phyloP scores from a whole-genome alignment of 805 yeast genomes.

The Saturnispora hagleri region DNA sequence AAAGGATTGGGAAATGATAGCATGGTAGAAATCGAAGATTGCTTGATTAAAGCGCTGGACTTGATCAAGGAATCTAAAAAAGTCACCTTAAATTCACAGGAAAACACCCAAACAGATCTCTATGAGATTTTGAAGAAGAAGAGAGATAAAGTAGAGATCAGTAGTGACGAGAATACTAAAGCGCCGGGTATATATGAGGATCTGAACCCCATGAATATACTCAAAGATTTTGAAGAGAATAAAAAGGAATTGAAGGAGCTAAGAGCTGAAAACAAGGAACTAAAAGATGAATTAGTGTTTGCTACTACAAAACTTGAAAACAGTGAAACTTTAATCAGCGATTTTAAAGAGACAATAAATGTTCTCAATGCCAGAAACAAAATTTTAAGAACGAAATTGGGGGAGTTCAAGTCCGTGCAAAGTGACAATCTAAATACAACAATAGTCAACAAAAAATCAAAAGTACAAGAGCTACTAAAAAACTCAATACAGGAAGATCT shows the following conservation, averaged over 20 bases:
- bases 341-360: not conserved
- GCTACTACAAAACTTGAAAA: not conserved
- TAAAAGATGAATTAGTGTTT: constrained; percentile 1
- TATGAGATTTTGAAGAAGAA: not conserved
- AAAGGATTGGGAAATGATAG: not conserved
- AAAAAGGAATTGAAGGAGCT: not conserved
- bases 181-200: not conserved
- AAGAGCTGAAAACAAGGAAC: constrained; percentile 1
- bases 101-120: not conserved
- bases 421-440: not conserved
- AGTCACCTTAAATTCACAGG: not conserved
- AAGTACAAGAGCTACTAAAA: not conserved
- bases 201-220: not conserved
- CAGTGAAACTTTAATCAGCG: not conserved
- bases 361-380: not conserved
- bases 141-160: not conserved
- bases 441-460: not conserved
- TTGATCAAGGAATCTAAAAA: not conserved
- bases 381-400: not conserved
- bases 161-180: not conserved
- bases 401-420: not conserved
- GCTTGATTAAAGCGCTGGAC: not conserved
- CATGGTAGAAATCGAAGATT: not conserved
- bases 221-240: not conserved
- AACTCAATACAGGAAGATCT: not conserved